phyloP scores from a whole-genome alignment of 441 rosid species.

The Omphalea diandra region DNA sequence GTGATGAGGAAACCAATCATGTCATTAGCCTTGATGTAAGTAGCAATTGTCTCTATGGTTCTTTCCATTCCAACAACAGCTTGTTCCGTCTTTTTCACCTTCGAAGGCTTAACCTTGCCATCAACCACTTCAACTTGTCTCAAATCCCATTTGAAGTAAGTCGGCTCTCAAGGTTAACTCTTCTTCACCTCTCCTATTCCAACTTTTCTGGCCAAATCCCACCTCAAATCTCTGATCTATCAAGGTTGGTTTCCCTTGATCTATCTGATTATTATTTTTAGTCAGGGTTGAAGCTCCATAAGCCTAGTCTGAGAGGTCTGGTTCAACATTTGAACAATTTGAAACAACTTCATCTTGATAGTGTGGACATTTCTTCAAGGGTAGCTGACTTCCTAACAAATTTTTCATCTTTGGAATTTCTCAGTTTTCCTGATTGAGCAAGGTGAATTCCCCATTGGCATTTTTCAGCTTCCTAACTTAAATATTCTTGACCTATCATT shows the following conservation, averaged over 20 bases:
- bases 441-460: not conserved
- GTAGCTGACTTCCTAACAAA: not conserved
- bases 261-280: not conserved
- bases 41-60: constrained; percentile 17
- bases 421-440: not conserved
- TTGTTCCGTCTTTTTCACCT: constrained; percentile 7
- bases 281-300: not conserved
- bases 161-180: not conserved
- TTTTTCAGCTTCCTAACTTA: not conserved
- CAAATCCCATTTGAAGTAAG: constrained; percentile 5
- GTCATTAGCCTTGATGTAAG: constrained; percentile 21
- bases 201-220: not conserved
- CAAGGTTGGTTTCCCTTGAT: not conserved
- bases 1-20: not conserved
- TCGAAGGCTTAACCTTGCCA: constrained; percentile 15
- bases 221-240: not conserved
- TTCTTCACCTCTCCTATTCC: constrained; percentile 5
- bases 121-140: constrained; percentile 16
- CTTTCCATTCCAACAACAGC: not conserved
- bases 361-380: not conserved
- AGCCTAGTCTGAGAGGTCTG: not conserved
- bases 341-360: not conserved
- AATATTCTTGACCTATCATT: not conserved
- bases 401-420: not conserved
- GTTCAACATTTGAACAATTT: not conserved